Base-by-base conservation (phyloP, 1,284 basidiomycete genomes). In the Moniliella sp. region DNA sequence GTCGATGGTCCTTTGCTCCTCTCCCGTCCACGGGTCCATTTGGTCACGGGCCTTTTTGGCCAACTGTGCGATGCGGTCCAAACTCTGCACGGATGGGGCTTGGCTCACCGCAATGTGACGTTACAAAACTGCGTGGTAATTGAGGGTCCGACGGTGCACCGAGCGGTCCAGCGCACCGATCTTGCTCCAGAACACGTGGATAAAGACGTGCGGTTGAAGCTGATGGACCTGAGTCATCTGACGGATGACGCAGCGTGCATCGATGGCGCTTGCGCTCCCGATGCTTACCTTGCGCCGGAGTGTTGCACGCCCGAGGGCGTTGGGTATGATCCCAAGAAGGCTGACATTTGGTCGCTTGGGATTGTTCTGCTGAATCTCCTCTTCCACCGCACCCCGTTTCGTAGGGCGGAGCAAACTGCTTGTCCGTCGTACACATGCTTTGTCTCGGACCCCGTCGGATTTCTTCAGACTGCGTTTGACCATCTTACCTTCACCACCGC, bases 361-460 rank as follows among this genome's bases (percentile, higher is more conserved):
- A 88, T 97, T 57, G 88, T 97, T 39, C 73, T 97, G 47, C 81
- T 97, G 68, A 97, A 97, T 63, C 81, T 97, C 76, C 69, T 97
- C 60, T 97, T 93, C 66, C 88, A 97, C 63, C 80, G 74, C 62
- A 94, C 91, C 63, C 88, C 88, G 12, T 97, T 91, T 83, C n/a
- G n/a, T n/a, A n/a, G n/a, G n/a, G 78, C 78, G 31, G 88, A 97
- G 61, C 88, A 88, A 2, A 71, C 72, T 30, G 66, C 73, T 45
- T 62, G 69, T 37, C 42, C 70, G 16, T 83, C 83, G 26, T 97
- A 94, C 62, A 70, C 74, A 44, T 67, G 74, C 10, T 97, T 77
- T 65, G 73, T 75, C 47, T 67, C 69, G 35, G 72, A 79, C 43
- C 83, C 81, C 16, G 67, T 78, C 60, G 66, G 66, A 23, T 97